Base-by-base conservation (phyloP, 2,329 filamentous ascomycete genomes). In the Ramichloridium luteum region DNA sequence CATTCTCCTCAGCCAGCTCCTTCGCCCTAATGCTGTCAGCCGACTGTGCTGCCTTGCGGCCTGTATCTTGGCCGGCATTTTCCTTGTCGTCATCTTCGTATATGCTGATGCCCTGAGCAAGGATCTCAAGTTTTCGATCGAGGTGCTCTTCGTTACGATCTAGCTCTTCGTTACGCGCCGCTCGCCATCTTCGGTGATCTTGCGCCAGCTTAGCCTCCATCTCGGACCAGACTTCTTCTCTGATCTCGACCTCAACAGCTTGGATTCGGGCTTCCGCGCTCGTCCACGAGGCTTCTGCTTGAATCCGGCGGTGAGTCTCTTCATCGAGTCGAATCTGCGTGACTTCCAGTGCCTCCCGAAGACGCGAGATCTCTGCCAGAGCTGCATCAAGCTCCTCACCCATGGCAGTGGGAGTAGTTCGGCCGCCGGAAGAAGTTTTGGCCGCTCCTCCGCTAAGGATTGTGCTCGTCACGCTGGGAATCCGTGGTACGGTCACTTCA, bases 401-500 rank as follows among this genome's bases (percentile, higher is more conserved):
- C 16, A 46, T 48, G 15, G 55, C 54, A 1, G 56, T 53, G 0
- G 66, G 65, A 0, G 68, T 68, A 2, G 55, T 60, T 3, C 34
- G 39, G 38, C 66, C 57, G 38, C 58, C 58, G 26, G 44, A 43
- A 2, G 58, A 59, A 16, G 45, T 42, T 25, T 50, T 50, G 10
- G 53, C 46, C 16, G 28, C 12, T 12, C 34, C 36, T n/a, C 39
- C 41, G 18, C 28, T 22, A 4, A 62, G 51, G 18, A 90, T 80
- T 0, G 78, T 80, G 25, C 75, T 75, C 0, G 80, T 81, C 30
- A 88, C 75, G 28, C 81, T 90, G 0, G 86, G 86, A 5, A 92
- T 74, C 4, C 88, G 78, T 4, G 86, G 85, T 1, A 94, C 83
- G 0, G 88, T 92, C 8, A 96, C 81, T 59, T 96, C 88, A 13